A percentile compares a stretch with the other conserved stretches of the same genome.
phyloP scores from a whole-genome alignment of 2,329 filamentous ascomycete genomes.

The Colletotrichum orbiculare region DNA sequence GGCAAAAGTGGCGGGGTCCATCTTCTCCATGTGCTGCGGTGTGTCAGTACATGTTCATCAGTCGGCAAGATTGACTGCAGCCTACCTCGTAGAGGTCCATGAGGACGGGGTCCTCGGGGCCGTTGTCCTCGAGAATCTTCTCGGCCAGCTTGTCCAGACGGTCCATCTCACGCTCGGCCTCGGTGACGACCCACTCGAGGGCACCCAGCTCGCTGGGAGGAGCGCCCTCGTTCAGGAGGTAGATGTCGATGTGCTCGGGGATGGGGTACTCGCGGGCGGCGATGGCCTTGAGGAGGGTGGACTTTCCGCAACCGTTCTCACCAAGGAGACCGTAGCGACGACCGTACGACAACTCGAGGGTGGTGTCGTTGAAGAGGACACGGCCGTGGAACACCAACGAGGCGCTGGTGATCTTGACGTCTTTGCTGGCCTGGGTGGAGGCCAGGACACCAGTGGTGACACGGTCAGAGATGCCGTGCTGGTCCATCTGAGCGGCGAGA shows the following conservation, averaged over 20 bases:
- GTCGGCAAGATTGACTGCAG: constrained; percentile 31
- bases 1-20: constrained; percentile 97
- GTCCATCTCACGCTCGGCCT: constrained; percentile 93
- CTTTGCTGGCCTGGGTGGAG: constrained; percentile 85
- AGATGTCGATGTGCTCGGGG: constrained; percentile 97
- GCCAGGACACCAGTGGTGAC: constrained; percentile 97
- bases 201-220: constrained; percentile 89
- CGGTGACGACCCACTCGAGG: constrained; percentile 95
- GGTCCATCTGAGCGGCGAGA: constrained; percentile 92
- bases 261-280: constrained; percentile 94
- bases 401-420: constrained; percentile 95
- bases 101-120: constrained; percentile 88
- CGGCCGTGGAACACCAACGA: constrained; percentile 98
- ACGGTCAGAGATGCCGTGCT: constrained; percentile 94
- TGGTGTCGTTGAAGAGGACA: constrained; percentile 94
- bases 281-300: constrained; percentile 96
- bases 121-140: constrained; percentile 89
- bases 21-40: constrained; percentile 92
- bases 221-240: constrained; percentile 96
- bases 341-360: constrained; percentile 90
- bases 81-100: constrained; percentile 96
- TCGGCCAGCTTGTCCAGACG: constrained; percentile 90
- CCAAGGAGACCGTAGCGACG: constrained; percentile 94
- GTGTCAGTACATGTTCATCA: constrained; percentile 20
- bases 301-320: constrained; percentile 99